These are phyloP conservation scores for Helianthus annuus DNA, from an alignment of 129 eudicot species.

Conservation along the genomic window HanXRQr2.0-SUNRISE NC_035439.2:147545697-147546196, in stretches of 20 bases:
- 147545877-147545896: constrained; percentile 71
- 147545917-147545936: constrained; percentile 16
- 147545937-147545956: constrained; percentile 20
- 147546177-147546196: constrained; percentile 3
- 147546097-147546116: constrained; percentile 13
- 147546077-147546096: constrained; percentile 40
- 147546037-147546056: constrained; percentile 9
- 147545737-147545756: constrained; percentile 40
- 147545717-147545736: constrained; percentile 49
- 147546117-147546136: constrained; percentile 39
- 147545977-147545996: constrained; percentile 15
- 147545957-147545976: constrained; percentile 9
- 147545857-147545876: constrained; percentile 66
- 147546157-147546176: constrained; percentile 4
- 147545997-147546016: constrained; percentile 16
- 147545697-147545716: constrained; percentile 55
- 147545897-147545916: constrained; percentile 30
- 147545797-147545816: constrained; percentile 34
- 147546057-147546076: constrained; percentile 1
- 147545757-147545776: constrained; percentile 61
- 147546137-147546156: constrained; percentile 14
- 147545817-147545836: constrained; percentile 24
- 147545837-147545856: constrained; percentile 69
- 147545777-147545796: constrained; percentile 50
- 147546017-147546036: constrained; percentile 4